These are phyloP conservation scores for Lotmaria passim DNA, from an alignment of 208 protist species.

Conservation along the genomic window DNA sequence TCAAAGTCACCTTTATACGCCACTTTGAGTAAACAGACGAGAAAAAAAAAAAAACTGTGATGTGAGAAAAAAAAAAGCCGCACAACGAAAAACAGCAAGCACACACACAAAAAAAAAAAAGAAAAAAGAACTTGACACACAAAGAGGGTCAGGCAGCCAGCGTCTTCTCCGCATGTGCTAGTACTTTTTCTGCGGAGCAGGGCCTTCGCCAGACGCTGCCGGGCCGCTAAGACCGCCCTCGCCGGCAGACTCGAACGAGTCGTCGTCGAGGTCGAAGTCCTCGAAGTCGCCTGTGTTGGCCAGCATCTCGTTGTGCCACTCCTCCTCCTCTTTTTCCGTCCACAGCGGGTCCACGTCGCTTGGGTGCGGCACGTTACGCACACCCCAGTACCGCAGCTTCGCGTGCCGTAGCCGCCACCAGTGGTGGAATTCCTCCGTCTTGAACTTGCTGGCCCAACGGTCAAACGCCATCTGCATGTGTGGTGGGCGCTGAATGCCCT, in stretches of 20 bases:
- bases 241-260: slow-evolving; percentile 58
- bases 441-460: slow-evolving; percentile 91
- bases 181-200: slow-evolving; percentile 36
- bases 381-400: slow-evolving; percentile 91
- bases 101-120: background rate
- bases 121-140: background rate
- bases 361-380: slow-evolving; percentile 92
- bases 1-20: no score
- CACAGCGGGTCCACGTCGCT: slow-evolving; percentile 91
- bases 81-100: background rate
- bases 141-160: no score
- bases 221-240: slow-evolving; percentile 53
- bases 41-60: slow-evolving; percentile 9
- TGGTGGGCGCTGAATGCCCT: slow-evolving; percentile 87
- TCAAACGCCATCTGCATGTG: slow-evolving; percentile 95
- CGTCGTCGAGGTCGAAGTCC: slow-evolving; percentile 86
- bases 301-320: slow-evolving; percentile 92
- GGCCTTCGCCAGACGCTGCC: slow-evolving; percentile 23
- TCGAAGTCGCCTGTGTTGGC: slow-evolving; percentile 88
- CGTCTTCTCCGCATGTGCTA: no score
- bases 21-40: no score
- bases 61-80: background rate
- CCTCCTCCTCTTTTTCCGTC: slow-evolving; percentile 92
- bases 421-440: slow-evolving; percentile 92
- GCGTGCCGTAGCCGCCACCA: slow-evolving; percentile 92